Evolutionary conservation across 805 yeast species (phyloP), one percentile per base, ranked within the genome.

Genomic region (Myxozyma vanderwaltii): DNA sequence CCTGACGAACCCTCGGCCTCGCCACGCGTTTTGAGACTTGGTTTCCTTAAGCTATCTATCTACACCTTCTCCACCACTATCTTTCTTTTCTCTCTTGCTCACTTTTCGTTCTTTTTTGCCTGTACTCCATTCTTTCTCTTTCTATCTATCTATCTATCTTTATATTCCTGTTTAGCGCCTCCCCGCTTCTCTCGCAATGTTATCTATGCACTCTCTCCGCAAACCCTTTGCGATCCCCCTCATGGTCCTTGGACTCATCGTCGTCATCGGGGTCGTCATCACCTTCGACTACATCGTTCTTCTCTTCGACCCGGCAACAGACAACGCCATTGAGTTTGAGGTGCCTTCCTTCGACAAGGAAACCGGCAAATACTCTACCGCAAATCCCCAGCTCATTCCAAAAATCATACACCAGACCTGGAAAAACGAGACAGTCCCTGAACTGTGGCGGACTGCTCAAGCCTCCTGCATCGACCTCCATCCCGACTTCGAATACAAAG

Each of bases 381-480:
- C 40, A 7, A 38, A 39, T 19, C 57, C 84, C 8, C 80, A 79
- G 59, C 71, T 86, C 39, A 89, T 91, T 47, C 97, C 97, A 39
- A 88, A 87, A 69, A 90, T 91, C 71, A 90, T 91, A 56, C 97
- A 91, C 71, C 97, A 91, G 73, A 91, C 97, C 13, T 91, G 91
- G 74, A 91, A 88, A 71, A 87, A 89, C 21, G 79, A 76, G 13
- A 81, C 85, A 21, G 82, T 91, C 15, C 97, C 97, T 2, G 91
- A 84, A 51, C 77, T 81, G 49, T 91, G 97, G 97, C 77, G 76
- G 61, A 81, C 79, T 4, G 90, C 95, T 29, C 96, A 89, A 69
- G 80, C 84, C 70, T 81, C 82, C 26, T 89, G 96, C 70, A 79
- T 83, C 43, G 88, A 87, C 61, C 75, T 86, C 56, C 95, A 91